Conservation (phyloP, 129 eudicot genomes). For the Tagetes patula region DNA sequence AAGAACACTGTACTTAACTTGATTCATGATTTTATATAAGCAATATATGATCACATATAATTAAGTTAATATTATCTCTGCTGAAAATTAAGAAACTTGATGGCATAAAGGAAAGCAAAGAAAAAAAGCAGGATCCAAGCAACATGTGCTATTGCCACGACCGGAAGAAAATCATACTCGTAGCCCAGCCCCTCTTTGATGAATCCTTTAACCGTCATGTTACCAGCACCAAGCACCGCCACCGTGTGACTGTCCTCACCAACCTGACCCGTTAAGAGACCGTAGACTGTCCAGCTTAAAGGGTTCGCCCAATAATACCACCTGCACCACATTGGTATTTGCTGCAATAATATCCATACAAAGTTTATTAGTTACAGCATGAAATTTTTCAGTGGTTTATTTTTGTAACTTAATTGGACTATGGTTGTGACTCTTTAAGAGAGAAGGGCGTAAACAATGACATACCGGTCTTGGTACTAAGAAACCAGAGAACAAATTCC, state of each 20-base stretch:
- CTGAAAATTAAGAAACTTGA: constrained; percentile 18
- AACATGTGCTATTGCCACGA: constrained; percentile 25
- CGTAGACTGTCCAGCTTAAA: constrained; percentile 12
- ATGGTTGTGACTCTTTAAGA: neutral
- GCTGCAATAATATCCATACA: constrained; percentile 12
- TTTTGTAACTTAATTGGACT: neutral
- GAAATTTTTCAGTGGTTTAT: neutral
- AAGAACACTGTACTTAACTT: too few relatives aligned
- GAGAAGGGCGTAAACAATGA: neutral
- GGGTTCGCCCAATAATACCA: constrained; percentile 23
- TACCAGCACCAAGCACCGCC: constrained; percentile 14
- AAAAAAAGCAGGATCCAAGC: constrained; percentile 19
- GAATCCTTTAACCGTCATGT: constrained; percentile 22
- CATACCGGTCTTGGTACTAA: constrained; percentile 13
- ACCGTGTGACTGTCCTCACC: neutral
- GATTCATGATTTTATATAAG: too few relatives aligned
- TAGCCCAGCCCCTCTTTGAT: constrained; percentile 5
- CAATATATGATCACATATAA: too few relatives aligned
- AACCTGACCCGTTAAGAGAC: constrained; percentile 7
- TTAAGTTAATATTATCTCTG: neutral
- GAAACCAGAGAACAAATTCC: constrained; percentile 21
- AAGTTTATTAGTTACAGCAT: neutral
- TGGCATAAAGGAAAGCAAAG: constrained; percentile 15
- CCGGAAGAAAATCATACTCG: constrained; percentile 9
- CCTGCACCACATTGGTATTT: constrained; percentile 18